Conservation (phyloP, 1,139 yeast genomes). For the Debaryomyces singareniensis region DNA sequence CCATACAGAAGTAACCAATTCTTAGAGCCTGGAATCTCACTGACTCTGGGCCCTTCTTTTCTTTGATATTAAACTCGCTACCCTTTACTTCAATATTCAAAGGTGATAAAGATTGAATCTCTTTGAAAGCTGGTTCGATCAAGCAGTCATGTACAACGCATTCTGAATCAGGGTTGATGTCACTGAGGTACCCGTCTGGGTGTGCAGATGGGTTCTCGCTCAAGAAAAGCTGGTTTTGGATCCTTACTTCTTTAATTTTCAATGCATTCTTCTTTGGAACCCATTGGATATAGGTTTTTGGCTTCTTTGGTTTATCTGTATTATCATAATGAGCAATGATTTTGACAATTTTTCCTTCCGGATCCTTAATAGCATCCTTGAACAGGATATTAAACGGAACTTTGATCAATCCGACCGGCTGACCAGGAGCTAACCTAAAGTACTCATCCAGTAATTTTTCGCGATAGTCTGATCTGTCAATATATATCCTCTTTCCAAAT, state of each 20-base stretch:
- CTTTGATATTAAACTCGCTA: constrained; percentile 66
- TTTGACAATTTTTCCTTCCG: constrained; percentile 55
- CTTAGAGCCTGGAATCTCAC: constrained; percentile 97
- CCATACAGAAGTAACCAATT: constrained; percentile 93
- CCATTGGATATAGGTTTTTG: constrained; percentile 97
- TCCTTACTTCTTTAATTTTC: constrained; percentile 67
- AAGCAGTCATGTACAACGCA: constrained; percentile 57
- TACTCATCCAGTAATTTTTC: constrained; percentile 55
- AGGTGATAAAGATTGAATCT: constrained; percentile 67
- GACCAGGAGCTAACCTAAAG: constrained; percentile 90
- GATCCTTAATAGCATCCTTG: constrained; percentile 59
- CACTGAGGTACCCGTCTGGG: constrained; percentile 84
- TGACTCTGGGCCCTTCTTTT: constrained; percentile 63
- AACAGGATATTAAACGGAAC: constrained; percentile 82
- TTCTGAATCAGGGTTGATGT: constrained; percentile 77
- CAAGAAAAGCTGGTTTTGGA: constrained; percentile 81
- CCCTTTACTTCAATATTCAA: constrained; percentile 63
- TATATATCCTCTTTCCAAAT: constrained; percentile 70
- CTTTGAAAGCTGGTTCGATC: constrained; percentile 72
- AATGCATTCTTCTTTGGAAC: constrained; percentile 61
- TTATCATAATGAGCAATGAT: constrained; percentile 80
- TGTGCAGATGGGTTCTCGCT: constrained; percentile 87
- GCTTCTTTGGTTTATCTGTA: constrained; percentile 53
- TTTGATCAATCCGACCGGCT: constrained; percentile 92
- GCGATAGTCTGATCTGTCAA: constrained; percentile 82